Percentiles rank a stretch among this genome's conserved stretches.
These are phyloP conservation scores for Pythium phragmitis DNA, from an alignment of 352 stramenopile genomes.

Conservation along the genomic window DNA sequence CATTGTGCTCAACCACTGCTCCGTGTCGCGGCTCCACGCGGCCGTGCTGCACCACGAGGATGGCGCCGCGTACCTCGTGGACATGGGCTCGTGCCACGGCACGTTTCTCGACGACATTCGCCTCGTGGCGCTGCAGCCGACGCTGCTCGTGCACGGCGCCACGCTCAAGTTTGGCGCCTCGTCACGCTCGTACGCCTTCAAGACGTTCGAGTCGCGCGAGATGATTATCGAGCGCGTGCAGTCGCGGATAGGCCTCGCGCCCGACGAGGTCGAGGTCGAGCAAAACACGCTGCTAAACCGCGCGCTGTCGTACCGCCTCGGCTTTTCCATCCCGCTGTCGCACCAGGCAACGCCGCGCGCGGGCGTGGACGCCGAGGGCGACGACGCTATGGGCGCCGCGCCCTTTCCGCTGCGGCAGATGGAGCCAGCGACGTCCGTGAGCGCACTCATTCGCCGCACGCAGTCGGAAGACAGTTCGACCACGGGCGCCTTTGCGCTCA, in stretches of 20 bases:
- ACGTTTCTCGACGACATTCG: conserved; percentile 71
- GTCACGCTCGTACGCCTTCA: conserved; percentile 81
- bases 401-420: conserved; percentile 25
- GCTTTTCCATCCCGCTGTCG: conserved; percentile 51
- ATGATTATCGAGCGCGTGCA: conserved; percentile 67
- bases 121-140: conserved; percentile 62
- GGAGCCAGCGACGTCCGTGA: conserved; percentile 9
- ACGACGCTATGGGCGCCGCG: conserved; percentile 42
- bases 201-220: conserved; percentile 73
- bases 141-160: conserved; percentile 60
- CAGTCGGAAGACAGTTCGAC: conserved; percentile 23
- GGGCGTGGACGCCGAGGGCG: conserved; percentile 18
- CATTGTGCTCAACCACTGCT: conserved; percentile 82
- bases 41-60: conserved; percentile 74
- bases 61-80: conserved; percentile 71
- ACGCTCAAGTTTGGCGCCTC: conserved; percentile 77
- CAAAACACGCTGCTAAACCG: conserved; percentile 83
- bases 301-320: conserved; percentile 72
- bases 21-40: conserved; percentile 77
- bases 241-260: conserved; percentile 47
- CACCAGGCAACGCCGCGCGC: conserved; percentile 23
- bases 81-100: conserved; percentile 75
- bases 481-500: conserved; percentile 11
- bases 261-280: conserved; percentile 61
- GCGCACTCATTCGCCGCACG: conserved; percentile 21